phyloP scores from a whole-genome alignment of 257 asterid genomes.

The Voacanga thouarsii region DNA sequence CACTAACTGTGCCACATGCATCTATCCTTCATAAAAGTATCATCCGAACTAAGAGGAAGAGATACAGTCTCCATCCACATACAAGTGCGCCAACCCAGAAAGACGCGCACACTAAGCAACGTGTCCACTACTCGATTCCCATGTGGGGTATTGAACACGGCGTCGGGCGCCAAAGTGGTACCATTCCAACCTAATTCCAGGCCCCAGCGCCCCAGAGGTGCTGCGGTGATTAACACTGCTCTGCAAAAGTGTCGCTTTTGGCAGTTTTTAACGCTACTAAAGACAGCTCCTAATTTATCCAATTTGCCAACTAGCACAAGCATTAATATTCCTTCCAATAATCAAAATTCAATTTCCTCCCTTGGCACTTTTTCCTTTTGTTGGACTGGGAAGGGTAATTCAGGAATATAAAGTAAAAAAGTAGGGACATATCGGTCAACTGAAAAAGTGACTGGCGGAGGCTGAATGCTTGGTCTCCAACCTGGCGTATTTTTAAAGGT shows the following conservation, averaged over 20 bases:
- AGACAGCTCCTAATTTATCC: not conserved
- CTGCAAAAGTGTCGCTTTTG: not conserved
- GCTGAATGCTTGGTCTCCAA: not conserved
- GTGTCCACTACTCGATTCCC: not conserved
- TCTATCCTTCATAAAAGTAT: too few species aligned
- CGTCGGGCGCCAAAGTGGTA: not conserved
- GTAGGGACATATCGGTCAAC: too few species aligned
- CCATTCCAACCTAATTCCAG: not conserved
- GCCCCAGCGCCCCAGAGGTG: not conserved
- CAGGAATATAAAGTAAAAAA: not conserved
- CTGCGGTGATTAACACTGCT: not conserved
- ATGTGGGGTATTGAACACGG: not conserved
- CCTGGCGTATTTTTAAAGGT: not conserved
- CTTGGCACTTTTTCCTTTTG: not conserved
- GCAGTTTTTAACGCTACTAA: not conserved
- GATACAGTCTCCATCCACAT: too few species aligned
- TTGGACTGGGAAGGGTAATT: not conserved
- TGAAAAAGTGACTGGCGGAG: not conserved
- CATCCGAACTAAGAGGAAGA: not conserved
- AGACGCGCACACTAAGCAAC: not conserved
- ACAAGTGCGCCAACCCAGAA: too few species aligned
- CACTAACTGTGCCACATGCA: not conserved
- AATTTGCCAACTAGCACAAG: not conserved
- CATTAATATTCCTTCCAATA: not conserved
- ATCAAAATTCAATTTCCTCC: not conserved